phyloP scores from a whole-genome alignment of 1,284 basidiomycete genomes.

The Leccinum solheimii region DNA sequence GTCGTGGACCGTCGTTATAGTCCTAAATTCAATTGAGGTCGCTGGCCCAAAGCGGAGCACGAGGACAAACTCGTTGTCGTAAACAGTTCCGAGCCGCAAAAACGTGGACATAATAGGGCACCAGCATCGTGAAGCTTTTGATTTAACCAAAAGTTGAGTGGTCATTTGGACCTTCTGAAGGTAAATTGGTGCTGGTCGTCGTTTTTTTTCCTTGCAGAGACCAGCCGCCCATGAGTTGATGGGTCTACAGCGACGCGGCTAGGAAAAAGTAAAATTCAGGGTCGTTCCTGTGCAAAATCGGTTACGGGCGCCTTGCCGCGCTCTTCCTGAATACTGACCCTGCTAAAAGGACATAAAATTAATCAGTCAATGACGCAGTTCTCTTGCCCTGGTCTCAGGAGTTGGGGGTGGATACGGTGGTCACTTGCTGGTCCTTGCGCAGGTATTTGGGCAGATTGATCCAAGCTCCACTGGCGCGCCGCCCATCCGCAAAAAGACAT shows the following conservation, averaged over 20 bases:
- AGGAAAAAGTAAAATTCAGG: constrained; percentile 6
- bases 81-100: constrained; percentile 1
- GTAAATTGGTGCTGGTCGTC: neutral
- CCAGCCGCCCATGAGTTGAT: neutral
- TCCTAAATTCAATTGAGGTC: neutral
- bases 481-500: neutral
- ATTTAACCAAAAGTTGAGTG: neutral
- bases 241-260: neutral
- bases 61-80: constrained; percentile 3
- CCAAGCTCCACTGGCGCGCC: neutral
- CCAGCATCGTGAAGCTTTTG: neutral
- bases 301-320: neutral
- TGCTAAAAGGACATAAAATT: neutral
- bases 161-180: neutral
- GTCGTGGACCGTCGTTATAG: neutral
- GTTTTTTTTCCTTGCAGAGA: neutral
- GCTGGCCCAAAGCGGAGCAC: neutral
- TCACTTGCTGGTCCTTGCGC: neutral
- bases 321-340: neutral
- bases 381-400: neutral
- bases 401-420: neutral
- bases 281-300: constrained; percentile 5
- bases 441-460: neutral
- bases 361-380: neutral
- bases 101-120: constrained; percentile 6